Percentiles rank a stretch among this genome's conserved stretches.
These are phyloP conservation scores for Colletotrichum phormii DNA, from an alignment of 2,329 filamentous ascomycete species.

Conservation along the genomic window DNA sequence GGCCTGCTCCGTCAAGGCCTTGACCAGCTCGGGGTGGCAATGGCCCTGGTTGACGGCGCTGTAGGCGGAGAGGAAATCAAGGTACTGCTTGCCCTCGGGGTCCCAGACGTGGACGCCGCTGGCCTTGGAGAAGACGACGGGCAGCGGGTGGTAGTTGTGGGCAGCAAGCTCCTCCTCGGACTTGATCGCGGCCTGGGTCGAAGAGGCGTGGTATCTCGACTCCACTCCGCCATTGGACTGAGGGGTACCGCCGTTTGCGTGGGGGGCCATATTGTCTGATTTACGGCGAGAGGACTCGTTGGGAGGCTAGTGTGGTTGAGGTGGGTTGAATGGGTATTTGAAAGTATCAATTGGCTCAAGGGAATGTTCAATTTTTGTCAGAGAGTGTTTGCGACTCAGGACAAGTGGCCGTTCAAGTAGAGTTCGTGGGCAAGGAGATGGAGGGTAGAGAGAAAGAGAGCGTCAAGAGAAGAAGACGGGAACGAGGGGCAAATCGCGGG, in stretches of 20 bases:
- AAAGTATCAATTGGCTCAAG: slow-evolving; percentile 27
- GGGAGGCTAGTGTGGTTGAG: neutral
- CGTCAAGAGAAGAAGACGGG: slow-evolving; percentile 29
- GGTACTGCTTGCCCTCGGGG: slow-evolving; percentile 93
- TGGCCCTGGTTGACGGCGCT: slow-evolving; percentile 98
- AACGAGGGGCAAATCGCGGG: slow-evolving; percentile 37
- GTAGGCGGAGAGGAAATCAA: slow-evolving; percentile 98
- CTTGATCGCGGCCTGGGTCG: slow-evolving; percentile 82
- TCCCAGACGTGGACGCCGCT: slow-evolving; percentile 94
- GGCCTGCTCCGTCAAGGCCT: slow-evolving; percentile 90
- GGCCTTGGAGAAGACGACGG: slow-evolving; percentile 90
- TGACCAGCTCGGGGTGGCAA: slow-evolving; percentile 95
- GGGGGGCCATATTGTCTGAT: slow-evolving; percentile 64
- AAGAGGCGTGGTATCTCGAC: slow-evolving; percentile 76
- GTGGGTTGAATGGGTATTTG: slow-evolving; percentile 3
- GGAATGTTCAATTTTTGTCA: slow-evolving; percentile 22
- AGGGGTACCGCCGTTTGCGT: slow-evolving; percentile 59
- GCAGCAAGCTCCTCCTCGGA: slow-evolving; percentile 88
- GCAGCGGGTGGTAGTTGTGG: slow-evolving; percentile 98
- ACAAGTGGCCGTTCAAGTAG: slow-evolving; percentile 29
- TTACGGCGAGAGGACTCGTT: neutral
- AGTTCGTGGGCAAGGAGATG: slow-evolving; percentile 13
- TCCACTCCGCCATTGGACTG: slow-evolving; percentile 45
- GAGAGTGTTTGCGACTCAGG: slow-evolving; percentile 26
- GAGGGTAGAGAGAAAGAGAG: slow-evolving; percentile 19